phyloP scores from a whole-genome alignment of 768 basidiomycete species.

The Agaricus blazei region DNA sequence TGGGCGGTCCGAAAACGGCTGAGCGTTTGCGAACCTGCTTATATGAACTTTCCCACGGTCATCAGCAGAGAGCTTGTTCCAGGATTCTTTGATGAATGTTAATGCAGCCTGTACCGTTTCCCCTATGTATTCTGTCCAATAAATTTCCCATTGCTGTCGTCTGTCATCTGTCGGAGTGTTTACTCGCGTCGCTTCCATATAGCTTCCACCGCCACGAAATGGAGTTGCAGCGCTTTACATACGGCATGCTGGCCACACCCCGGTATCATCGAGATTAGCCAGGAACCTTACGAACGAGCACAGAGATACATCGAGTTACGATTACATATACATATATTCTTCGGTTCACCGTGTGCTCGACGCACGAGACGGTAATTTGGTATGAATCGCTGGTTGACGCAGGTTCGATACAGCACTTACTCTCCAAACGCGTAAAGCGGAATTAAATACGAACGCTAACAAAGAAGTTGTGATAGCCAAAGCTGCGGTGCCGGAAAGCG shows the following conservation, averaged over 20 bases:
- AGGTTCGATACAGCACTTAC: too few species aligned
- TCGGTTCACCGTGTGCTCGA: neutral
- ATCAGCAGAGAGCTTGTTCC: constrained; percentile 5
- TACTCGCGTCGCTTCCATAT: neutral
- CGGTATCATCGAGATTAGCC: neutral
- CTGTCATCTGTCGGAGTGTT: neutral
- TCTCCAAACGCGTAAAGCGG: too few species aligned
- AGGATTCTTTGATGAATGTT: neutral
- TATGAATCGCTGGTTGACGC: neutral
- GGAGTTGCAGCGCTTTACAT: too few species aligned
- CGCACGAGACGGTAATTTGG: neutral
- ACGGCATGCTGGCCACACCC: too few species aligned
- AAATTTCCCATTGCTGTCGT: neutral
- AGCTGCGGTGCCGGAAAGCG: neutral
- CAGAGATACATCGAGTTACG: neutral
- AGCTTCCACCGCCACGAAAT: neutral
- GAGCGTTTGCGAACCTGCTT: neutral
- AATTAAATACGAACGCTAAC: neutral
- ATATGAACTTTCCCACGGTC: constrained; percentile 8
- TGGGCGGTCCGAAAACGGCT: constrained; percentile 6
- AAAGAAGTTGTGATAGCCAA: neutral
- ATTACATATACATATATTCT: neutral
- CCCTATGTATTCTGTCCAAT: neutral
- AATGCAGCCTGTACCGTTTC: neutral
- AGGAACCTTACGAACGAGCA: neutral